Evolutionary conservation across 768 basidiomycete species (phyloP).

Genomic region (Russula earlei): DNA sequence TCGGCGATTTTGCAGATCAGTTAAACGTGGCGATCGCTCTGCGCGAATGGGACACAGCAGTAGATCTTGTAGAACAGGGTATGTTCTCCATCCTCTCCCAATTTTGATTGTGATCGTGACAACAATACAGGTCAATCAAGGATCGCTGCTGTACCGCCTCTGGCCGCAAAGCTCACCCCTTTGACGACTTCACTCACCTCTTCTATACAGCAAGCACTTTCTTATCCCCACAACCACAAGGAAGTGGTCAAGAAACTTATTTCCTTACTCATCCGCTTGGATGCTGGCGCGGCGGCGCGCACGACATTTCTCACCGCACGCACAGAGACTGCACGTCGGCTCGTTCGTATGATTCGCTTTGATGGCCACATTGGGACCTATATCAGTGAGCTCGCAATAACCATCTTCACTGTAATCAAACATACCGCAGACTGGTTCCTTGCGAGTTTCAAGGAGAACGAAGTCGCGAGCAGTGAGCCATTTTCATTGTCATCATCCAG

Average conservation of each 20-base stretch:
- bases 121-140: conserved; percentile 46
- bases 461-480: conserved; percentile 79
- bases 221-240: conserved; percentile 70
- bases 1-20: conserved; percentile 86
- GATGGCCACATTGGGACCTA: conserved; percentile 84
- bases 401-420: conserved; percentile 90
- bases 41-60: conserved; percentile 81
- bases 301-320: conserved; percentile 77
- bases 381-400: conserved; percentile 77
- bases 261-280: conserved; percentile 61
- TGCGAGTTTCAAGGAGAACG: conserved; percentile 90
- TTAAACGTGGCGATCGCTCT: conserved; percentile 85
- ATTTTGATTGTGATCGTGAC: neutral
- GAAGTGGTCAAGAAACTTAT: conserved; percentile 62
- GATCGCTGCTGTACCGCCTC: conserved; percentile 42
- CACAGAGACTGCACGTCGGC: conserved; percentile 57
- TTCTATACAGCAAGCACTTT: conserved; percentile 64
- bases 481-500: neutral
- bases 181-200: conserved; percentile 60
- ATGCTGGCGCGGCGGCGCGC: conserved; percentile 69
- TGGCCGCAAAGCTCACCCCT: conserved; percentile 50
- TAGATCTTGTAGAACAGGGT: conserved; percentile 80
- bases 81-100: neutral
- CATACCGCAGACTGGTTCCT: conserved; percentile 98
- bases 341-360: conserved; percentile 81